Base-by-base conservation (phyloP, 331 rosid species). In the Erythrophleum ivorense region DNA sequence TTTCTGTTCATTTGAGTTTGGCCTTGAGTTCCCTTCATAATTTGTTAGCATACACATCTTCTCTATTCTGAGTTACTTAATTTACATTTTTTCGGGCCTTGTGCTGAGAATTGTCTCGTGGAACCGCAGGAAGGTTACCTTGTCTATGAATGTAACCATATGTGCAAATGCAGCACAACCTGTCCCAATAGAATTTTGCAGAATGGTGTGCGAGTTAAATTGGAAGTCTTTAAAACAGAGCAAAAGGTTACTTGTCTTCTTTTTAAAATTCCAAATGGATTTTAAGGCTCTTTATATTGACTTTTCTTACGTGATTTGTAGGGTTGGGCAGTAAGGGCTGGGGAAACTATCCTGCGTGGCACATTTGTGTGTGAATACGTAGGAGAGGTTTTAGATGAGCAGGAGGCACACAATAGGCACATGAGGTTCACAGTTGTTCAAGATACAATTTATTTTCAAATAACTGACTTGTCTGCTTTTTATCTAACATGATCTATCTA, bases 321-420 rank as follows among this genome's bases (percentile, higher is more conserved):
- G 99, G 97, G 97, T 73, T 96, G 99, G 99, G 97, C 89, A 14
- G 89, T 94, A 57, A 94, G 97, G 91, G 97, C 99, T 34, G 94
- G 95, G 55, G 97, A 94, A 87, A 81, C 92, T 46, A 92, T 96
- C 82, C 74, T 94, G 73, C 95, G 97, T 2, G 99, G 99, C 83
- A 92, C 98, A 19, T 96, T 96, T 86, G 90, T 96, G 18, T 96
- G 99, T 0, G 99, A 96, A 86, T 92, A 82, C 85, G 79, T 92
- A 14, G 99, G 99, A 55, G 98, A 96, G 86, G 90, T 94, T 83
- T 79, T 96, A 82, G 89, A 90, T 78, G 87, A 88, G 85, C 83
- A 88, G 75, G 94, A 91, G 88, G 95, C 99, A 79, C 83, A 76
- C 19, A 33, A 82, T 68, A 88, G 98, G 89, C 97, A 84, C 58